Base-by-base conservation (phyloP, 305 asterid genomes). In the Solanum hybrid region DNA sequence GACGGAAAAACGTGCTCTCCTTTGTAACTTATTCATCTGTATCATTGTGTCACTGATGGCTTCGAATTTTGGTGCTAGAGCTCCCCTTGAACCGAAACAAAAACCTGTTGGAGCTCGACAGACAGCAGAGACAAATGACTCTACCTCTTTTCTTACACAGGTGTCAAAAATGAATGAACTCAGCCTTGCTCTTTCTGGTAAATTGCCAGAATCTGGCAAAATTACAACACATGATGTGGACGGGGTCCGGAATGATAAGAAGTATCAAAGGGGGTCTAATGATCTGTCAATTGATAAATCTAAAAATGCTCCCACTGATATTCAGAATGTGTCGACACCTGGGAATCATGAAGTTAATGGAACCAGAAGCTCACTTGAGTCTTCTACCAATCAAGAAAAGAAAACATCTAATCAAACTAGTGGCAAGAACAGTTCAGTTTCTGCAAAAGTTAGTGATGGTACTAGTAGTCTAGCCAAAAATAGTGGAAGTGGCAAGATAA, bases 391-490 rank as follows among this genome's bases (percentile, higher is more conserved):
- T 82, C 89, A 76, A 88, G 96, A 91, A 86, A 95, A 94, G 90
- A 91, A 93, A 91, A 69, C 82, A 32, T 92, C 95, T 13, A 93
- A 90, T 75, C 95, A 86, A 5, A 88, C 91, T 80, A 95, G 94
- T 85, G 92, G 87, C 64, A 95, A 95, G 91, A 92, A 89, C 91
- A 94, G 95, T 92, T 92, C 95, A 4, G 96, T 88, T 91, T 94
- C 95, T 88, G 91, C 91, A 40, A 93, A 94, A 89, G 91, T 90
- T 35, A 92, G 95, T 64, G 93, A 91, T 88, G 94, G 90, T 90
- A 88, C 91, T 60, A 85, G 88, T 85, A 92, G 91, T 81, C 92
- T 89, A 89, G 93, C 91, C 26, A 94, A 94, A 91, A 92, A 92
- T 72, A 94, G 94, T 64, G 96, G 93, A 84, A 77, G 42, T 77